Base-by-base conservation (phyloP, 805 yeast genomes). In the Cyberlindnera amylophila region DNA sequence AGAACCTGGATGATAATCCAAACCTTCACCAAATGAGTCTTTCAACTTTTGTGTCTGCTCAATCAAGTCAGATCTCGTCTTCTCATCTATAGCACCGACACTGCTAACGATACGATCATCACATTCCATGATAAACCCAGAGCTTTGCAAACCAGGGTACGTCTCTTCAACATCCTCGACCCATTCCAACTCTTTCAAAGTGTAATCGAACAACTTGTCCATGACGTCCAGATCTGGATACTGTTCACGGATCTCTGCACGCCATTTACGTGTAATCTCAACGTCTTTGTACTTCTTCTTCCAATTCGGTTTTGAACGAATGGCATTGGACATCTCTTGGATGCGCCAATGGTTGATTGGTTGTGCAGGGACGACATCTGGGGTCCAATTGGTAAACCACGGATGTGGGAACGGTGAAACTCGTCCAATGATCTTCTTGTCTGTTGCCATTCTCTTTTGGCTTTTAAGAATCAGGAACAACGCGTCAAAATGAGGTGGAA, bases 1-100 rank as follows among this genome's bases (percentile, higher is more conserved):
- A 2, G 46, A 42, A 5, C 46, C 46, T 11, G 46, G 46, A 16
- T 42, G 46, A 36, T 42, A 42, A 33, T 42, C 46, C 17, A 38
- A 26, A 12, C 9, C 13, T 11, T 14, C 36, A 16, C 45, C 45
- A 38, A 42, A 42, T 10, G 38, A 33, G 7, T 33, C 39, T 15
- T 37, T n/a, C 17, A 42, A 32, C 24, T 17, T 28, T 26, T 37
- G 38, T 9, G 23, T 35, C 36, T 37, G 38, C 4, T 28, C 23
- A 12, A n/a, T 24, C 14, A 42, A 28, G 11, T 27, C 17, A 8
- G 2, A 3, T 28, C 45, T 27, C 9, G 39, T 31, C 17, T 29
- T 21, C 21, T 28, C 37, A 16, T 27, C 38, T 15, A 42, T 24
- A 17, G 39, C 38, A 4, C 26, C 37, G n/a, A 23, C 6, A 19